Base-by-base conservation (phyloP, 2,329 filamentous ascomycete species). In the Aspergillus transmontanensis region DNA sequence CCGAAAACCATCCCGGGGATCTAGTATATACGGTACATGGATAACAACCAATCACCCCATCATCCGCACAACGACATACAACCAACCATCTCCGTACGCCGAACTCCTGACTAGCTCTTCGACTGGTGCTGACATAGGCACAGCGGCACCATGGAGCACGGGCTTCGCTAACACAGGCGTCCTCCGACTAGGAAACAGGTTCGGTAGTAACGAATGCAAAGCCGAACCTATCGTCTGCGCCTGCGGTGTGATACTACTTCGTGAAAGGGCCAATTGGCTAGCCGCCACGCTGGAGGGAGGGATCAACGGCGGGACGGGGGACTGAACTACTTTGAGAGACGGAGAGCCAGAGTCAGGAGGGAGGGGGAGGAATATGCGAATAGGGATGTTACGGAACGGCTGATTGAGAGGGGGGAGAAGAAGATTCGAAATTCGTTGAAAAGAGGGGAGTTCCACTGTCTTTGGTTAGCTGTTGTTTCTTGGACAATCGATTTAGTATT, bases 11-110 rank as follows among this genome's bases (percentile, higher is more conserved):
- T 26, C 6, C 5, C 4, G 11, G 21, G 11, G 45, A 26, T 39
- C 36, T 39, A 39, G 36, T 7, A 19, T 16, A 39, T 39, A 23
- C 2, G 23, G 23, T 23, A 19, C 36, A 39, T 39, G 6, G 12
- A 36, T 2, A 36, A 14, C 34, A 36, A 36, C 12, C 12, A 36
- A 30, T 30, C 3, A 86, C 16, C 80, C 81, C 73, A 93, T 83
- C 81, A 96, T 90, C 23, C 89, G 85, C 6, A 97, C 86, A 58
- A 93, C 91, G 48, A 97, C 79, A 76, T 93, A 92, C 30, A 97
- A 78, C 90, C 94, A 99, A 0, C 95, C 95, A 79, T 99, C 95
- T 0, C 93, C 89, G 81, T 97, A 98, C 1, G 92, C 88, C 4
- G 91, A 90, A 72, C 90, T 90, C 61, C 89, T 86, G 79, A 95